phyloP scores from a whole-genome alignment of 352 stramenopile genomes.

The Globisporangium alternatum region DNA sequence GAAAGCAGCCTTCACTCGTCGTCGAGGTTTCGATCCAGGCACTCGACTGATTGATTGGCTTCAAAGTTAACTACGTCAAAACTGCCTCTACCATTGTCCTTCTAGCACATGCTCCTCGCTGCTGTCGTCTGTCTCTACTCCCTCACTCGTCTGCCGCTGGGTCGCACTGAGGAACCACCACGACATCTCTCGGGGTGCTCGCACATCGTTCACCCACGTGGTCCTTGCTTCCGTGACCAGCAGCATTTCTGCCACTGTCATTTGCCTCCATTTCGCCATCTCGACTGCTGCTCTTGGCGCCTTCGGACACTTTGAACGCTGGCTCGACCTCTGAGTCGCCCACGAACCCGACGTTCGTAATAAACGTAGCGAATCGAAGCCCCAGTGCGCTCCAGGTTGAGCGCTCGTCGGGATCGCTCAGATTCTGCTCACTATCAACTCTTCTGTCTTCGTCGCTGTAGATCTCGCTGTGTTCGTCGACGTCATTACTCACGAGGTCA shows the following conservation, averaged over 20 bases:
- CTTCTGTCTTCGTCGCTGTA: background rate
- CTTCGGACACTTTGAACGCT: background rate
- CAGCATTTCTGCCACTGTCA: background rate
- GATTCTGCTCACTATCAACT: background rate
- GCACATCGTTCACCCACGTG: background rate
- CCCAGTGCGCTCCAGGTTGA: background rate
- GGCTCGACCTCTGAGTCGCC: slow-evolving; percentile 1
- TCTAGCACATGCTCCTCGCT: background rate
- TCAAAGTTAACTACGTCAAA: slow-evolving; percentile 12
- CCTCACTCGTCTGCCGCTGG: background rate
- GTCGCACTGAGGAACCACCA: background rate
- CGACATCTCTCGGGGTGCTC: background rate
- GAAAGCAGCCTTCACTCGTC: too few species aligned
- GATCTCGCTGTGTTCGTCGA: slow-evolving; percentile 9
- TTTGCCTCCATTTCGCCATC: background rate
- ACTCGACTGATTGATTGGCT: background rate
- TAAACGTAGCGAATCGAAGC: slow-evolving; percentile 1
- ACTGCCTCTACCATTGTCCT: background rate
- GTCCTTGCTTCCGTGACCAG: background rate
- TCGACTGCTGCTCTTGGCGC: background rate
- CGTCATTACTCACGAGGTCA: background rate
- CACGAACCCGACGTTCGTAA: slow-evolving; percentile 4
- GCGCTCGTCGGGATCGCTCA: background rate
- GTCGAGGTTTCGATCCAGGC: too few species aligned
- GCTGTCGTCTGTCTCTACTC: background rate